Conservation (phyloP, 1,139 yeast species). For the Blastobotrys indianensis region DNA sequence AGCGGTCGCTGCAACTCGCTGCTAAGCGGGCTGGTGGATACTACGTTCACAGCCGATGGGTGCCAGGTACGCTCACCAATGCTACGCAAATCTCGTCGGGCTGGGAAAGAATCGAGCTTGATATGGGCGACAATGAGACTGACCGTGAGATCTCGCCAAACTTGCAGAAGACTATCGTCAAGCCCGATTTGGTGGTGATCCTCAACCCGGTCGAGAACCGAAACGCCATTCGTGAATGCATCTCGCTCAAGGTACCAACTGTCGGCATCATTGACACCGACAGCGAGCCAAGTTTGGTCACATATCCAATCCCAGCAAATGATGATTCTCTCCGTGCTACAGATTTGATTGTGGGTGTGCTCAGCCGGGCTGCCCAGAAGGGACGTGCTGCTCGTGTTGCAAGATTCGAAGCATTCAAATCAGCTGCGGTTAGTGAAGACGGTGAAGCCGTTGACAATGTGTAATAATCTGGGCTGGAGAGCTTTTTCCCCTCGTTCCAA, state of each 20-base stretch:
- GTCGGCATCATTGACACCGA: conserved; percentile 92
- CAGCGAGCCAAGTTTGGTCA: conserved; percentile 80
- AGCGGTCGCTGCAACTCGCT: conserved; percentile 68
- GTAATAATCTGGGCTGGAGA: background rate
- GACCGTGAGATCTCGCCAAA: conserved; percentile 47
- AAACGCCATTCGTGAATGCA: conserved; percentile 76
- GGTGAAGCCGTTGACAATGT: conserved; percentile 1
- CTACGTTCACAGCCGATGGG: conserved; percentile 83
- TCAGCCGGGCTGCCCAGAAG: conserved; percentile 76
- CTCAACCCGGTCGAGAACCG: conserved; percentile 86
- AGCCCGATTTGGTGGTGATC: conserved; percentile 83
- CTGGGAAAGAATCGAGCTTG: conserved; percentile 61
- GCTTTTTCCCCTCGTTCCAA: background rate
- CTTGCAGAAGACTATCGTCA: conserved; percentile 39
- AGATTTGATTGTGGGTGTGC: conserved; percentile 71
- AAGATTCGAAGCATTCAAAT: conserved; percentile 27
- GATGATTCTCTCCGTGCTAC: conserved; percentile 87
- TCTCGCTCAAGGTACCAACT: conserved; percentile 79
- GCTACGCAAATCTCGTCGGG: conserved; percentile 60
- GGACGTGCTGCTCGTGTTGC: conserved; percentile 59
- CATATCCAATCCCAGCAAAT: conserved; percentile 94
- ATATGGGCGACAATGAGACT: conserved; percentile 57
- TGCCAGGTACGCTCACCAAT: conserved; percentile 91
- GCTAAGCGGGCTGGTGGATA: conserved; percentile 74
- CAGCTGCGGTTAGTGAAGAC: background rate